phyloP scores from a whole-genome alignment of 306 rosid genomes.

The Canavalia ensiformis region DNA sequence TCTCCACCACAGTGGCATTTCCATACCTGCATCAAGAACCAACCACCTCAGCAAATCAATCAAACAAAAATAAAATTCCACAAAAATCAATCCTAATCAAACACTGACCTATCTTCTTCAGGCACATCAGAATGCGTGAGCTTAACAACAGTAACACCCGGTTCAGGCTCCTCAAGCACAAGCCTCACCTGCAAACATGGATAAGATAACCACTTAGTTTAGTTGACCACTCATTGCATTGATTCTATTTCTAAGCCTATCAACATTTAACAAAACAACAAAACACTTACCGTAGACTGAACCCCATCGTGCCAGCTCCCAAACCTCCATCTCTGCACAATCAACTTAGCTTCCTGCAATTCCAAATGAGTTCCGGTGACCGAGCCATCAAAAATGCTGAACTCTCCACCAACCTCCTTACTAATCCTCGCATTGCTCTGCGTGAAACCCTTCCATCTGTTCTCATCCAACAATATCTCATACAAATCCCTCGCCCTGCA shows the following conservation, averaged over 20 bases:
- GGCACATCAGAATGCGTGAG: constrained; percentile 86
- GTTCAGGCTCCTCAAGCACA: constrained; percentile 84
- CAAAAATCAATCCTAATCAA: neutral
- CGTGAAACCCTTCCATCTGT: constrained; percentile 95
- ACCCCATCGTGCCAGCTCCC: constrained; percentile 92
- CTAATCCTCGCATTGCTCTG: constrained; percentile 93
- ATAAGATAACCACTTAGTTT: neutral
- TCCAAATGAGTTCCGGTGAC: constrained; percentile 85
- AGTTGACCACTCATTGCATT: too few relatives aligned
- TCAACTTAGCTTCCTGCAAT: constrained; percentile 81
- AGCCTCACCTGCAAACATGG: constrained; percentile 74
- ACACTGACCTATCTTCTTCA: constrained; percentile 85
- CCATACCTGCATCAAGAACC: constrained; percentile 74
- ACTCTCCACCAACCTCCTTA: constrained; percentile 90
- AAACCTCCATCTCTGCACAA: constrained; percentile 91
- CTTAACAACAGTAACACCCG: constrained; percentile 80
- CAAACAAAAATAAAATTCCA: neutral
- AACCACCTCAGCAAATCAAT: constrained; percentile 9
- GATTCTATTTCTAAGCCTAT: too few relatives aligned
- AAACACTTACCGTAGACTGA: constrained; percentile 64
- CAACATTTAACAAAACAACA: neutral
- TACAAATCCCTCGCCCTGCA: constrained; percentile 79
- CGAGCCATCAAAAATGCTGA: constrained; percentile 87
- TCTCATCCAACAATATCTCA: constrained; percentile 97
- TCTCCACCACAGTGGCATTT: constrained; percentile 95